Evolutionary conservation across 2,329 filamentous ascomycete genomes (phyloP), one percentile per base, ranked within the genome.

Genomic region (Epichloe brachyelytri): DNA sequence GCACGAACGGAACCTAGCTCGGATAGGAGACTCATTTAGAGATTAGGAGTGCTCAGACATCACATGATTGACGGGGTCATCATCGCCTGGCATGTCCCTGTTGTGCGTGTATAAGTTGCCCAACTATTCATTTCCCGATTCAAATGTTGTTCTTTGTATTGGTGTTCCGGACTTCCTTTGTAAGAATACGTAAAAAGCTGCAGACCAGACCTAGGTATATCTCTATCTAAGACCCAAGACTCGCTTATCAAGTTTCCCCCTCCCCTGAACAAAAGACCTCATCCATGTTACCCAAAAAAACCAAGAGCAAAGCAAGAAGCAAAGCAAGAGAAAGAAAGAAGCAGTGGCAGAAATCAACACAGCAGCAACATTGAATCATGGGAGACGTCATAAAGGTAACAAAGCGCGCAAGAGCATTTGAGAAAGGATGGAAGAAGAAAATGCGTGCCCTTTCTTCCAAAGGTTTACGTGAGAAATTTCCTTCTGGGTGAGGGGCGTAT

Each of bases 141-240:
- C 17, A 19, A 40, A 10, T 19, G 2, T 19, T 10, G n/a, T 19
- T 40, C 40, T 43, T 19, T 39, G 17, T 12, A 43, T 43, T 17
- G 5, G 6, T 33, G 3, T 10, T 12, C 22, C 11, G 43, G 14
- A 4, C 26, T 30, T 26, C 4, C n/a, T 3, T 30, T 30, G 30
- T 22, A 19, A 22, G 30, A n/a, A 43, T 44, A n/a, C 10, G 33
- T 17, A 39, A 43, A 10, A n/a, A 26, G n/a, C 15, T 33, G 43
- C 10, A 44, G 38, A 48, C 20, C 38, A 39, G 45, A 51, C 33
- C 19, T 39, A 43, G 33, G 39, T 41, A 52, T 49, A 49, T 52
- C 51, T 52, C 19, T 40, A 7, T 38, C 46, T n/a, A 44, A 45
- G 39, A 52, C 41, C 26, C 46, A 41, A 49, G 41, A 43, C 19